Percentiles rank a stretch among this genome's conserved stretches.
Evolutionary conservation across 805 yeast genomes (phyloP).

Genomic region (Saccharomyces paradoxus): DNA sequence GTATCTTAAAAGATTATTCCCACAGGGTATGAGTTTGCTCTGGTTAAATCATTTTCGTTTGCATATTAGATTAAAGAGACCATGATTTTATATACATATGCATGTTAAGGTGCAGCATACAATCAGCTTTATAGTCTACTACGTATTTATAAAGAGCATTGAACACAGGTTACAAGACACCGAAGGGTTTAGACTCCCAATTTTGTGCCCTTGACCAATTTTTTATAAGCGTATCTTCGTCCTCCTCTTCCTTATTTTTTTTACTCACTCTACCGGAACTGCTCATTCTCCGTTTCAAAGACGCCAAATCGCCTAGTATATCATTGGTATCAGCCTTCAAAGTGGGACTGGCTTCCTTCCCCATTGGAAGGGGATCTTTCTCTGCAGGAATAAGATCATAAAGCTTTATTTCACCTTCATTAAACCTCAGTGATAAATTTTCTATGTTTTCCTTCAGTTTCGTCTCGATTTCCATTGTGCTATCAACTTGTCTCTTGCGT

Average conservation of each 20-base stretch:
- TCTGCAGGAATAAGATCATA: slow-evolving; percentile 3
- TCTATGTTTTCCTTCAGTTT: slow-evolving; percentile 2
- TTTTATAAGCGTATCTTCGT: background rate
- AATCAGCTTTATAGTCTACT: background rate
- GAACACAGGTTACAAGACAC: slow-evolving; percentile 26
- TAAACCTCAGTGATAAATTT: slow-evolving; percentile 4
- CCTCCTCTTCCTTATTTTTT: background rate
- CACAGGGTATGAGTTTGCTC: slow-evolving; percentile 23
- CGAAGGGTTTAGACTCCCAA: slow-evolving; percentile 54
- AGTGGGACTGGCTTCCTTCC: background rate
- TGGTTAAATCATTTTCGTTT: background rate
- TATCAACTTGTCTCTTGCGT: slow-evolving; percentile 9
- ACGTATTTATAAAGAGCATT: background rate
- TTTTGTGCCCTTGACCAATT: slow-evolving; percentile 11
- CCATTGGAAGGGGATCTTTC: background rate
- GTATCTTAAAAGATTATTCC: slow-evolving; percentile 79
- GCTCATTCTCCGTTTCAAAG: slow-evolving; percentile 22
- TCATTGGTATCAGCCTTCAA: slow-evolving; percentile 12
- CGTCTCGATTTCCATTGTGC: slow-evolving; percentile 5
- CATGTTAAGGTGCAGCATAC: background rate
- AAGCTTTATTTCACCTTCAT: slow-evolving; percentile 5
- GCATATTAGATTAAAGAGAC: background rate
- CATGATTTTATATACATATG: background rate
- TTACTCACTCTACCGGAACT: slow-evolving; percentile 1
- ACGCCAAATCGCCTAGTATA: slow-evolving; percentile 25